Conservation (phyloP, 2,329 filamentous ascomycete species). For the Gnomoniopsis sp. region DNA sequence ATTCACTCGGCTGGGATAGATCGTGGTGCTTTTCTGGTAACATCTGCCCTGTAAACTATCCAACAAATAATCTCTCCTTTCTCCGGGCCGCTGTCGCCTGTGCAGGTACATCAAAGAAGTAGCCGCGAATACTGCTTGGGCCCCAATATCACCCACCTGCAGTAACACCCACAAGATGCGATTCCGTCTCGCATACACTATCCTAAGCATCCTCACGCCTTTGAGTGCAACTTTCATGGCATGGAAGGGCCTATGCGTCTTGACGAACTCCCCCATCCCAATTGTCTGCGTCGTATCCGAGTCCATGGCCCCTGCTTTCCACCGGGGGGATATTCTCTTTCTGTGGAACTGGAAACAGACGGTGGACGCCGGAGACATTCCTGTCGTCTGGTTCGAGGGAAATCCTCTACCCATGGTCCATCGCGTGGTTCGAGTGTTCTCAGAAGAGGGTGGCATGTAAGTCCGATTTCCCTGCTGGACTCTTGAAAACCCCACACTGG, state of each 20-base stretch:
- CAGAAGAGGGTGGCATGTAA: not conserved
- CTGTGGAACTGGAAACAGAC: constrained; percentile 19
- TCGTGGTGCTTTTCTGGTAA: too few species aligned
- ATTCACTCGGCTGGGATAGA: too few species aligned
- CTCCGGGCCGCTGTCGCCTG: too few species aligned
- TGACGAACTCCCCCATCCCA: constrained; percentile 21
- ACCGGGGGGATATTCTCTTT: constrained; percentile 24
- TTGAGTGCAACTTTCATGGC: constrained; percentile 22
- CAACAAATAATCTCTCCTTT: too few species aligned
- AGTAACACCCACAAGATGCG: too few species aligned
- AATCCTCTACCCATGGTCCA: constrained; percentile 25
- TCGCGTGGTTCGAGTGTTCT: constrained; percentile 19
- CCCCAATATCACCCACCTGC: too few species aligned
- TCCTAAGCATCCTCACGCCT: not conserved
- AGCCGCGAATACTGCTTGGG: too few species aligned
- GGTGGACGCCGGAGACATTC: constrained; percentile 24
- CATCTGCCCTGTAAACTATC: too few species aligned
- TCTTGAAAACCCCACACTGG: too few species aligned
- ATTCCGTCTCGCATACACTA: too few species aligned
- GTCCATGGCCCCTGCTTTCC: constrained; percentile 26
- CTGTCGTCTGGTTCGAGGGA: constrained; percentile 24
- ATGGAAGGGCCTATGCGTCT: constrained; percentile 22
- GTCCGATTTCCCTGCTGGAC: too few species aligned
- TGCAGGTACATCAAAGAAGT: too few species aligned
- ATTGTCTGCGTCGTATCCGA: constrained; percentile 22